These are phyloP conservation scores for Smithsoniella earleae DNA, from an alignment of 163 green algal species.

Conservation along the genomic window DNA sequence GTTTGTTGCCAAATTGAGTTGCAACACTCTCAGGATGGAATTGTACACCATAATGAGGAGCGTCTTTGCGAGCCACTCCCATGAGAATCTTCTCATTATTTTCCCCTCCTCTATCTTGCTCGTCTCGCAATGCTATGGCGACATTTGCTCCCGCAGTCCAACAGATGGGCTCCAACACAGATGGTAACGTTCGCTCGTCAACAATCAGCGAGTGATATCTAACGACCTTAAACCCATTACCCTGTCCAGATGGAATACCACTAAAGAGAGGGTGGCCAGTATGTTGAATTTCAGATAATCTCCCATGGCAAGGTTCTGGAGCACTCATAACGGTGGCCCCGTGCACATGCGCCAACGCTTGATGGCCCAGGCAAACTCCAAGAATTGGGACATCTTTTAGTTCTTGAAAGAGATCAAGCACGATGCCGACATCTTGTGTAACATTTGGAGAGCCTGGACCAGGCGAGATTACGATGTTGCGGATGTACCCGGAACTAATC, in stretches of 20 bases:
- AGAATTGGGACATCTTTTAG: slow-evolving; percentile 67
- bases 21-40: slow-evolving; percentile 89
- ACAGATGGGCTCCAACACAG: slow-evolving; percentile 57
- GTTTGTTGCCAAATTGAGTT: slow-evolving; percentile 59
- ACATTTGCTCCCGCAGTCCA: slow-evolving; percentile 61
- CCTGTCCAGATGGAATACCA: slow-evolving; percentile 59
- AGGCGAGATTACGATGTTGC: slow-evolving; percentile 82
- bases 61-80: slow-evolving; percentile 54
- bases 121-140: slow-evolving; percentile 39
- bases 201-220: slow-evolving; percentile 89
- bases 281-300: slow-evolving; percentile 63
- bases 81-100: slow-evolving; percentile 54
- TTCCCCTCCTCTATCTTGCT: not conserved
- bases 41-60: slow-evolving; percentile 83
- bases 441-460: slow-evolving; percentile 73
- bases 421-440: slow-evolving; percentile 67
- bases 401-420: slow-evolving; percentile 58
- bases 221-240: slow-evolving; percentile 48
- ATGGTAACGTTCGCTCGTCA: slow-evolving; percentile 51
- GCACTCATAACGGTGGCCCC: slow-evolving; percentile 59
- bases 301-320: slow-evolving; percentile 79
- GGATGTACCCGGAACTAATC: slow-evolving; percentile 39
- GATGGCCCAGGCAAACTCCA: slow-evolving; percentile 91
- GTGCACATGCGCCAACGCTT: slow-evolving; percentile 71
- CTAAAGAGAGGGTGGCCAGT: slow-evolving; percentile 63